Evolutionary conservation across 306 rosid genomes (phyloP).

Genomic region (Fragaria iinumae): DNA sequence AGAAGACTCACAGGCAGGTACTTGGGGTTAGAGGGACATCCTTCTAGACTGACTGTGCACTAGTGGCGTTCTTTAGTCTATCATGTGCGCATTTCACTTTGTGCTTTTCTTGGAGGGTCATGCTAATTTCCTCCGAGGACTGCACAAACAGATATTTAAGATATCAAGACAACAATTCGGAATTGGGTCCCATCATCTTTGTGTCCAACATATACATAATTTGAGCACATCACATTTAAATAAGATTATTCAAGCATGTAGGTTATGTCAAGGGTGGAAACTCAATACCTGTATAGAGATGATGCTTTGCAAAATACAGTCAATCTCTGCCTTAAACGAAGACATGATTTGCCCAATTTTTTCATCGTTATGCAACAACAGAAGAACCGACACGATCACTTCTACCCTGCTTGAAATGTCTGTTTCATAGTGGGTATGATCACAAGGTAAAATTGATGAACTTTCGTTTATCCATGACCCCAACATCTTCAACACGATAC

Average conservation of each 20-base stretch:
- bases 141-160: constrained; percentile 28
- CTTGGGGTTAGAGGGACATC: constrained; percentile 7
- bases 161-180: background rate
- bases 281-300: constrained; percentile 45
- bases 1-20: constrained; percentile 29
- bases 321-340: constrained; percentile 44
- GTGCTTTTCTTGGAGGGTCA: constrained; percentile 56
- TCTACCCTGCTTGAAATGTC: constrained; percentile 33
- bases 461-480: constrained; percentile 39
- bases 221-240: background rate
- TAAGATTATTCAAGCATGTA: background rate
- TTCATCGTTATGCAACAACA: constrained; percentile 47
- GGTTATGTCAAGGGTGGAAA: constrained; percentile 15
- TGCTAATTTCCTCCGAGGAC: constrained; percentile 39
- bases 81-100: constrained; percentile 37
- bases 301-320: constrained; percentile 37
- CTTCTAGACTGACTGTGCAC: constrained; percentile 21
- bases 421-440: constrained; percentile 24
- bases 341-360: constrained; percentile 43
- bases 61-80: constrained; percentile 33
- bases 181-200: background rate
- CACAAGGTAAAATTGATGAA: constrained; percentile 22
- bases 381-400: constrained; percentile 45
- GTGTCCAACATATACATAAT: background rate
- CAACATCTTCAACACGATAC: constrained; percentile 53